Conservation (phyloP, 495 filamentous ascomycete genomes). For the Neurospora intermedia region DNA sequence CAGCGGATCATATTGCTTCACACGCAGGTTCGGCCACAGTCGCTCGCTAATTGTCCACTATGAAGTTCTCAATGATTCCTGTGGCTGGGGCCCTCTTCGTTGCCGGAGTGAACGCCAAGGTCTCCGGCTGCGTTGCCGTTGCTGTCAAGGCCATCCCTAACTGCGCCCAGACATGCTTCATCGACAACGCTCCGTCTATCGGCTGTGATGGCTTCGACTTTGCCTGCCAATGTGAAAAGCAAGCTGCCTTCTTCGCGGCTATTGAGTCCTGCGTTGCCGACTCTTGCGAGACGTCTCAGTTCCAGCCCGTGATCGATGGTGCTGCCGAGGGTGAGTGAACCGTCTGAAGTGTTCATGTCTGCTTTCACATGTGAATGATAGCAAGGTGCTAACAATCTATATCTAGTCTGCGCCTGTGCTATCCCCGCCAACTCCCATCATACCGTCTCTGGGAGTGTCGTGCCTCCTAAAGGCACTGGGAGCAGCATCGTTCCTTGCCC, state of each 20-base stretch:
- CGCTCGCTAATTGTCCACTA: neutral
- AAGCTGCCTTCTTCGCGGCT: slow-evolving; percentile 17
- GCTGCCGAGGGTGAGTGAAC: slow-evolving; percentile 11
- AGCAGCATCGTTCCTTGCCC: neutral
- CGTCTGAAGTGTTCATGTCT: neutral
- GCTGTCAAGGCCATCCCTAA: slow-evolving; percentile 17
- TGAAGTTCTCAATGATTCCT: slow-evolving; percentile 8
- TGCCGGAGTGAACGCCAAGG: neutral
- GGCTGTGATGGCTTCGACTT: slow-evolving; percentile 22
- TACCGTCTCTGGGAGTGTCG: neutral
- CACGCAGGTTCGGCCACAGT: neutral
- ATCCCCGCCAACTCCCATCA: neutral
- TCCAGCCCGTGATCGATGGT: slow-evolving; percentile 19
- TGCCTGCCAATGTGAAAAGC: slow-evolving; percentile 20
- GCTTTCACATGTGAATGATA: neutral
- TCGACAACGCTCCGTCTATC: slow-evolving; percentile 13
- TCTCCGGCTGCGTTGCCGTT: slow-evolving; percentile 15
- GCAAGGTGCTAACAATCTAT: slow-evolving; percentile 9
- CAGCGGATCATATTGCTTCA: neutral
- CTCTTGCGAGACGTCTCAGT: slow-evolving; percentile 10
- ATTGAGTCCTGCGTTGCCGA: slow-evolving; percentile 20
- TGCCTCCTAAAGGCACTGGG: neutral
- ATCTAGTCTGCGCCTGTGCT: neutral
- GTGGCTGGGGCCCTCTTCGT: neutral
- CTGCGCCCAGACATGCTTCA: slow-evolving; percentile 24